These are phyloP conservation scores for Tolypocladium ophioglossoides DNA, from an alignment of 2,329 filamentous ascomycete genomes.

Conservation along the genomic window DNA sequence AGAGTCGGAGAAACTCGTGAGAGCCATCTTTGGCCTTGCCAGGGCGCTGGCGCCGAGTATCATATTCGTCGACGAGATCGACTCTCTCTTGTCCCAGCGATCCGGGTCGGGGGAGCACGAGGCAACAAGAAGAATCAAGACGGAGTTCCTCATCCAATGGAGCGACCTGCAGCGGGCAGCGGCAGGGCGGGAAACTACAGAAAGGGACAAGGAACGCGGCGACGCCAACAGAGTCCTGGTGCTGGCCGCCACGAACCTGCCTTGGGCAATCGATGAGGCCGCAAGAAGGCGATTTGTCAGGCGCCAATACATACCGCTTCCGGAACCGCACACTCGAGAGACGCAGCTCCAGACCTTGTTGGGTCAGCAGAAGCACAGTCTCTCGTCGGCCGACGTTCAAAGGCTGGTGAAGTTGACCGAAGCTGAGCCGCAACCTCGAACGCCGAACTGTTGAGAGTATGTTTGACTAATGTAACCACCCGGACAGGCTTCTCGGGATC, in stretches of 20 bases:
- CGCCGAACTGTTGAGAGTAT: not conserved
- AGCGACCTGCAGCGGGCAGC: constrained; percentile 87
- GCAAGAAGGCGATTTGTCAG: constrained; percentile 83
- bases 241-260: constrained; percentile 87
- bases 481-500: constrained; percentile 83
- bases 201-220: constrained; percentile 58
- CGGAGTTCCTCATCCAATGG: constrained; percentile 97
- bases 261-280: constrained; percentile 96
- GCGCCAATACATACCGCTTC: constrained; percentile 90
- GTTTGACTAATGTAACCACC: constrained; percentile 1
- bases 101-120: constrained; percentile 83
- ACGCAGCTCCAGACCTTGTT: constrained; percentile 71
- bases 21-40: constrained; percentile 82
- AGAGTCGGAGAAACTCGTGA: constrained; percentile 91
- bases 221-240: constrained; percentile 87
- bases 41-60: constrained; percentile 86
- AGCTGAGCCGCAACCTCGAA: constrained; percentile 40
- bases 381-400: constrained; percentile 62
- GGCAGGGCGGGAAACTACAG: constrained; percentile 64
- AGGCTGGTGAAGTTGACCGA: constrained; percentile 72
- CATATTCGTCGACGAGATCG: constrained; percentile 98
- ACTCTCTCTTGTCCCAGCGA: constrained; percentile 78
- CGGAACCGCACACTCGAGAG: constrained; percentile 71
- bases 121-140: constrained; percentile 88
- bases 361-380: constrained; percentile 75